Conservation (phyloP, 306 rosid genomes). For the Ormosia emarginata region DNA sequence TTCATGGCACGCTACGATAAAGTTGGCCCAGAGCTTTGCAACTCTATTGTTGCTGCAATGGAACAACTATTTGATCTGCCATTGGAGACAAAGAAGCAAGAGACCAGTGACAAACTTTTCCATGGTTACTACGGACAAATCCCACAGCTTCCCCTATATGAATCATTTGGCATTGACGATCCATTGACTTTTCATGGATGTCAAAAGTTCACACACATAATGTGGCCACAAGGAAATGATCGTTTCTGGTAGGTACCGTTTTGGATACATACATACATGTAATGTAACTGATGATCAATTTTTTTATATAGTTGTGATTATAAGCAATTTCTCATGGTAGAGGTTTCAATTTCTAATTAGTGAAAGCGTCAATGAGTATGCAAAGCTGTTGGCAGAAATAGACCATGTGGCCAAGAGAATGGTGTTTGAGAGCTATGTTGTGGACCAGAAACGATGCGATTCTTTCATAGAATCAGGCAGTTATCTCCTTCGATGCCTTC, state of each 20-base stretch:
- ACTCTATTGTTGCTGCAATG: not conserved
- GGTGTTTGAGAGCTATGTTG: conserved; percentile 24
- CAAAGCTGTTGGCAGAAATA: not conserved
- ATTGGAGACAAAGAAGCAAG: conserved; percentile 5
- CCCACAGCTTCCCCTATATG: conserved; percentile 12
- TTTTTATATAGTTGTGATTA: not conserved
- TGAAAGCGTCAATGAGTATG: not conserved
- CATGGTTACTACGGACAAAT: conserved; percentile 18
- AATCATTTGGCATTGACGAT: conserved; percentile 20
- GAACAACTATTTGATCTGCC: not conserved
- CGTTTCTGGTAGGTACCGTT: conserved; percentile 12
- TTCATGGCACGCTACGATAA: conserved; percentile 7
- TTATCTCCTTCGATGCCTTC: conserved; percentile 21
- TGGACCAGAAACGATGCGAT: not conserved
- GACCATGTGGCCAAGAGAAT: conserved; percentile 4
- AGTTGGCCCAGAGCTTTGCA: not conserved
- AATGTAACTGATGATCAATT: not conserved
- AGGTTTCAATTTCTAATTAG: not conserved
- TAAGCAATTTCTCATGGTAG: not conserved
- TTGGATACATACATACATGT: no score
- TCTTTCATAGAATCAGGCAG: not conserved
- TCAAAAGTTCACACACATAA: conserved; percentile 8
- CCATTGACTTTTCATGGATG: not conserved
- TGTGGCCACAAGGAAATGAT: conserved; percentile 24
- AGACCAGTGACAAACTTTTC: conserved; percentile 18